Base-by-base conservation (phyloP, 495 filamentous ascomycete species). In the Neurospora tetraspora region DNA sequence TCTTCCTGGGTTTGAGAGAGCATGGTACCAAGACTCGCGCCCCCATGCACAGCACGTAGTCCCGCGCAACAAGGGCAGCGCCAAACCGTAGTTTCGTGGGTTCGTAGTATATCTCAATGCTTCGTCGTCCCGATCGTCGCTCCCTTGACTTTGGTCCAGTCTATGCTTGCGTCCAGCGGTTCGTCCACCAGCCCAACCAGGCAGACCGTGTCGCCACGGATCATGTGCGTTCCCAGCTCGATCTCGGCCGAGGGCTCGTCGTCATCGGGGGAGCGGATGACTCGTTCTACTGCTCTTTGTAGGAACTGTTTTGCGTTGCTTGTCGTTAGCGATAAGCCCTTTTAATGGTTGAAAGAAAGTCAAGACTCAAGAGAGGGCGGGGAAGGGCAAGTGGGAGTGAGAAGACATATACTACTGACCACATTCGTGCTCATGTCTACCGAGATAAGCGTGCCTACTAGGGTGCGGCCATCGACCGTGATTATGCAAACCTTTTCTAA, bases 201-300 rank as follows among this genome's bases (percentile, higher is more conserved):
- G n/a, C 91, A 94, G 69, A 99, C 96, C 79, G 94, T 97, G 76
- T 98, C 96, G 20, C 96, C 96, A 73, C 96, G 89, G 70, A 99
- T 91, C 61, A 99, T 82, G 78, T 99, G 98, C 16, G 98, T 83
- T 0, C 96, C 96, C 78, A 97, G 90, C 36, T 90, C 88, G 38
- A 94, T 90, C 80, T 97, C 89, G 40, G 89, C 88, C 72, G 93
- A 96, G 0, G 90, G 88, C 74, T 97, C 93, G 45, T 87, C 86
- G 76, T 97, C 93, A 72, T 98, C 94, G 59, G 87, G 86, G 1
- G 90, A 90, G 72, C 92, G 89, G 74, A 99, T 97, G 47, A 97
- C 90, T 72, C 96, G 91, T 80, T 99, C 96, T 76, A 94, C 86
- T 3, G 96, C 93, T 71, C 93, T 83, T 37, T 88, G 86, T 11